Base-by-base conservation (phyloP, 371 early-diverging fungal genomes). In the Mortierella sp. region DNA sequence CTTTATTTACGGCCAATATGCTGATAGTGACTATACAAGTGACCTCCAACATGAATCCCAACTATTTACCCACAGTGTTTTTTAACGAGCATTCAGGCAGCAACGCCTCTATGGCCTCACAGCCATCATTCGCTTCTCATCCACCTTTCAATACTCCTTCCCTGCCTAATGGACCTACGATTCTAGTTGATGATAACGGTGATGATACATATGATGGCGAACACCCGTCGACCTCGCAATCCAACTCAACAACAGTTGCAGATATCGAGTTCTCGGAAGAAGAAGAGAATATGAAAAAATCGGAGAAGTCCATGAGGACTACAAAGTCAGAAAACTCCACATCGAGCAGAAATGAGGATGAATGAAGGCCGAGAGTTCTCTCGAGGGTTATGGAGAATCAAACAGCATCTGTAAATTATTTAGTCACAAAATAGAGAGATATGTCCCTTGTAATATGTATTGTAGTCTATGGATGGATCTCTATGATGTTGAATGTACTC, bases 21-120 rank as follows among this genome's bases (percentile, higher is more conserved):
- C 40, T 37, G 6, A 12, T 28, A 80, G 75, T 74, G 55, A 80
- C 80, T 9, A 55, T 80, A 19, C 64, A 64, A 71, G 57, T 65
- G 9, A 64, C 75, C 4, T 61, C 62, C 28, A 45, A 42, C 6
- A 67, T 74, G 63, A 65, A 49, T 28, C 34, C 34, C 19, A 13
- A 57, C 28, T 80, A 64, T 45, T 32, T 59, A 12, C 75, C 71
- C 5, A 23, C 62, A 3, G 32, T 51, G 2, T 71, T 68, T 40
- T 64, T 68, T 49, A 70, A 68, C 56, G 10, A 9, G 49, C 59
- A 59, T 17, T 49, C 26, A 28, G 28, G 35, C 29, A 19, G 32
- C 1, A 61, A 32, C 7, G 19, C 9, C 28, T 51, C 35, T 56
- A 17, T 32, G 2, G 23, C 35, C 17, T 43, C 66, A 26, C 26